A percentile compares a stretch with the other conserved stretches of the same genome.
These are phyloP conservation scores for Arabidopsis arenosa DNA, from an alignment of 345 rosid genomes.

Conservation along the genomic window DNA sequence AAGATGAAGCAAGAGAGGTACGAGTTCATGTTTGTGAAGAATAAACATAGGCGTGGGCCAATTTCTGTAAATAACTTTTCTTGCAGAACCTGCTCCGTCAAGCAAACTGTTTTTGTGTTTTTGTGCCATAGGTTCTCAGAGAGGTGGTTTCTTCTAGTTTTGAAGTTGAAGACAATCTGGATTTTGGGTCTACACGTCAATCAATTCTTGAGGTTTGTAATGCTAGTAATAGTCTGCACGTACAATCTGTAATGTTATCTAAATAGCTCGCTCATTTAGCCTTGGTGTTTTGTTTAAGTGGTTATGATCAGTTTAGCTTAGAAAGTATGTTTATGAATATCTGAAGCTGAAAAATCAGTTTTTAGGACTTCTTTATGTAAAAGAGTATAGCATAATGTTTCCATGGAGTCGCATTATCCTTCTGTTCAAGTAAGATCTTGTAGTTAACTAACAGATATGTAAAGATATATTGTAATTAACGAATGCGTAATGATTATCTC, in stretches of 20 bases:
- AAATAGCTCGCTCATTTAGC: neutral
- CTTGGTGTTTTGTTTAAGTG: neutral
- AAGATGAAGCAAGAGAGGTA: slow-evolving; percentile 74
- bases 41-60: slow-evolving; percentile 3
- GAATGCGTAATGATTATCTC: neutral
- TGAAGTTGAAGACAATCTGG: slow-evolving; percentile 55
- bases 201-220: slow-evolving; percentile 75
- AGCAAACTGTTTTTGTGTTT: neutral
- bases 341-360: neutral
- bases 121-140: slow-evolving; percentile 55
- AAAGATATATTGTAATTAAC: neutral
- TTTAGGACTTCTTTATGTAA: neutral
- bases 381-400: neutral
- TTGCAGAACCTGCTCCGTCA: neutral
- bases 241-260: neutral
- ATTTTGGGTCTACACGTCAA: slow-evolving; percentile 70
- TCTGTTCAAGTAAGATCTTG: neutral
- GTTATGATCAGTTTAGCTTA: neutral
- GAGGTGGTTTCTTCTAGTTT: slow-evolving; percentile 59
- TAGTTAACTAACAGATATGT: neutral
- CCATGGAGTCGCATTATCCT: neutral
- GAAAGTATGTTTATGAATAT: neutral
- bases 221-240: neutral
- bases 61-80: neutral
- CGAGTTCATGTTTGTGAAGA: slow-evolving; percentile 5